Conservation (phyloP, 306 rosid genomes). For the Inga leiocalycina region DNA sequence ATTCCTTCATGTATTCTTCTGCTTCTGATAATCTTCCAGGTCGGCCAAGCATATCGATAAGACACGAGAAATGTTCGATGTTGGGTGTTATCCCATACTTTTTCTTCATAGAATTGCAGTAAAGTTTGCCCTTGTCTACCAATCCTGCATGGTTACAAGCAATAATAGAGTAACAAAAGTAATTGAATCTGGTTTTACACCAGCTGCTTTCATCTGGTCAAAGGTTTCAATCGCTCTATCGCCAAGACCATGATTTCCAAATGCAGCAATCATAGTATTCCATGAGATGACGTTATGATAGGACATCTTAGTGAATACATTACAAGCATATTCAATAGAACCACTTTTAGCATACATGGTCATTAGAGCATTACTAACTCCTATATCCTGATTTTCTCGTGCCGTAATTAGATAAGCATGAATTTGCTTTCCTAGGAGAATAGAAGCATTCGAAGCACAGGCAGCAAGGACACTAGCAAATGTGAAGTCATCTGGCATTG, state of each 20-base stretch:
- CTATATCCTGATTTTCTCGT: slow-evolving; percentile 34
- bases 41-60: slow-evolving; percentile 51
- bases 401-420: slow-evolving; percentile 43
- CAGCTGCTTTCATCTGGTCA: slow-evolving; percentile 40
- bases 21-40: slow-evolving; percentile 46
- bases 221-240: slow-evolving; percentile 37
- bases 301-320: slow-evolving; percentile 38
- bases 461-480: slow-evolving; percentile 42
- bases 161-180: slow-evolving; percentile 42
- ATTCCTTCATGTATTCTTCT: slow-evolving; percentile 39
- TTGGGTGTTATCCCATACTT: slow-evolving; percentile 36
- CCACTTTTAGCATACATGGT: slow-evolving; percentile 52
- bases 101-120: slow-evolving; percentile 41
- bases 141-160: slow-evolving; percentile 54
- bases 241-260: slow-evolving; percentile 51
- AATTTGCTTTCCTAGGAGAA: slow-evolving; percentile 43
- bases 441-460: slow-evolving; percentile 42
- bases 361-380: slow-evolving; percentile 46
- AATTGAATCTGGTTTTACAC: slow-evolving; percentile 45
- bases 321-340: slow-evolving; percentile 36
- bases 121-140: slow-evolving; percentile 31
- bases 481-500: slow-evolving; percentile 44
- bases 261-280: slow-evolving; percentile 50
- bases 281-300: slow-evolving; percentile 40
- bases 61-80: slow-evolving; percentile 46